Evolutionary conservation across 2,329 filamentous ascomycete genomes (phyloP).

Genomic region (Epichloe gansuensis): DNA sequence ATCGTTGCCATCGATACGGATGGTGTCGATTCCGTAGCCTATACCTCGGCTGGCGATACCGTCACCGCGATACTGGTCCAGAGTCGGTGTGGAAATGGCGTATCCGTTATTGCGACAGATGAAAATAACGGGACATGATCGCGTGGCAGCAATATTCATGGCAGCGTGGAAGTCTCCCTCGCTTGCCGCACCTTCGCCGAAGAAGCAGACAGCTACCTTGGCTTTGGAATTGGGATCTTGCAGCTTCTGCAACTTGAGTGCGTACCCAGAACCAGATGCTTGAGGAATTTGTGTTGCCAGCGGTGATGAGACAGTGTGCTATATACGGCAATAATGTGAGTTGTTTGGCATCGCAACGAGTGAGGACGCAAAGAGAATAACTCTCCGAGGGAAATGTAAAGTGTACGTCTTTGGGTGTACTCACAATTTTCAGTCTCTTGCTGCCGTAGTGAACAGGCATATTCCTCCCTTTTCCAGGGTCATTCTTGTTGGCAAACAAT

Average conservation of each 20-base stretch:
- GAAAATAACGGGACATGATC: slow-evolving; percentile 79
- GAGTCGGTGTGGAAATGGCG: slow-evolving; percentile 77
- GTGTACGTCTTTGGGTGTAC: slow-evolving; percentile 16
- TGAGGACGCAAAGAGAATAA: neutral
- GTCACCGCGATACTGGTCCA: slow-evolving; percentile 85
- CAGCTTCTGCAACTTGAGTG: slow-evolving; percentile 67
- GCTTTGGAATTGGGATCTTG: slow-evolving; percentile 56
- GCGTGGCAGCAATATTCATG: slow-evolving; percentile 79
- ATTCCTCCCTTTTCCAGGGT: slow-evolving; percentile 71
- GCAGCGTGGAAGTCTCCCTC: slow-evolving; percentile 90
- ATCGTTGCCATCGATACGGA: slow-evolving; percentile 88
- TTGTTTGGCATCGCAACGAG: neutral
- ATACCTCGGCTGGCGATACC: slow-evolving; percentile 79
- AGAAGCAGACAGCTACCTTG: slow-evolving; percentile 70
- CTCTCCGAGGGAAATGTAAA: neutral
- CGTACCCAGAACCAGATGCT: slow-evolving; percentile 77
- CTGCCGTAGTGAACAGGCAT: slow-evolving; percentile 98
- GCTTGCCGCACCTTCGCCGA: slow-evolving; percentile 80
- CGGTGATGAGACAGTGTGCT: slow-evolving; percentile 76
- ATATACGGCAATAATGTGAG: neutral
- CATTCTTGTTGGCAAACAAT: slow-evolving; percentile 76
- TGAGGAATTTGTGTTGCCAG: slow-evolving; percentile 84
- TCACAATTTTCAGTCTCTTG: slow-evolving; percentile 68
- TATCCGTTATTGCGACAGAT: slow-evolving; percentile 91
- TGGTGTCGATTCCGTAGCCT: slow-evolving; percentile 89